phyloP scores from a whole-genome alignment of 495 filamentous ascomycete genomes.

The Aspergillus bertholletiae region DNA sequence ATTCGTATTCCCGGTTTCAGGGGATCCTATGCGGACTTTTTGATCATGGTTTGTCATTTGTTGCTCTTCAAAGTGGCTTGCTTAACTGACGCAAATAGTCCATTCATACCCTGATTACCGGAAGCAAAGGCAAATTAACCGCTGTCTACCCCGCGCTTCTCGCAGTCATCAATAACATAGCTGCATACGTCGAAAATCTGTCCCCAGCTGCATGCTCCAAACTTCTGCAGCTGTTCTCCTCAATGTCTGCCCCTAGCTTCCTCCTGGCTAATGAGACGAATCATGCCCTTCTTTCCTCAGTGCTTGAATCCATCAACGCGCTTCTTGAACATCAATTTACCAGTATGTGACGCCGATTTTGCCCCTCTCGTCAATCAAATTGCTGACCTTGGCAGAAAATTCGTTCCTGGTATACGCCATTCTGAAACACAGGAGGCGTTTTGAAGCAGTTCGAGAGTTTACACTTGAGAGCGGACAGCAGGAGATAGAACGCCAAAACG shows the following conservation, averaged over 20 bases:
- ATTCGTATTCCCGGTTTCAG: constrained; percentile 81
- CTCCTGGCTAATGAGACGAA: constrained; percentile 95
- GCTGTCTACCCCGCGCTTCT: constrained; percentile 91
- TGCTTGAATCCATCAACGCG: constrained; percentile 88
- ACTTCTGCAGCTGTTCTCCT: constrained; percentile 83
- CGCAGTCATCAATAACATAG: constrained; percentile 89
- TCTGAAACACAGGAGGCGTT: constrained; percentile 73
- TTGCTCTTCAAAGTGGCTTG: neutral
- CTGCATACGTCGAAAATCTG: constrained; percentile 75
- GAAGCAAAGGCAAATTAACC: constrained; percentile 84
- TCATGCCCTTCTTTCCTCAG: constrained; percentile 71
- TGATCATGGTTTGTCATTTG: constrained; percentile 63
- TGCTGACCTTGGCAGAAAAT: constrained; percentile 60
- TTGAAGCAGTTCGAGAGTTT: constrained; percentile 85
- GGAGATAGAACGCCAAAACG: constrained; percentile 81
- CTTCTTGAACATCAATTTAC: constrained; percentile 89
- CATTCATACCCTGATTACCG: constrained; percentile 86
- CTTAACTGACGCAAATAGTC: constrained; percentile 58
- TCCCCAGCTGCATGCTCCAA: constrained; percentile 74
- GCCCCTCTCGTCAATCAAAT: neutral
- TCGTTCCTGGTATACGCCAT: constrained; percentile 78
- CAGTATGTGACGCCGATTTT: constrained; percentile 47
- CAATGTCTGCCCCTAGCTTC: constrained; percentile 93
- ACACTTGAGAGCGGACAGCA: constrained; percentile 94
- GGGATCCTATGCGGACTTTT: constrained; percentile 89